A percentile compares a stretch with the other conserved stretches of the same genome.
Conservation (phyloP, 78 protist species). For the Cavenderia fasciculata region DNA sequence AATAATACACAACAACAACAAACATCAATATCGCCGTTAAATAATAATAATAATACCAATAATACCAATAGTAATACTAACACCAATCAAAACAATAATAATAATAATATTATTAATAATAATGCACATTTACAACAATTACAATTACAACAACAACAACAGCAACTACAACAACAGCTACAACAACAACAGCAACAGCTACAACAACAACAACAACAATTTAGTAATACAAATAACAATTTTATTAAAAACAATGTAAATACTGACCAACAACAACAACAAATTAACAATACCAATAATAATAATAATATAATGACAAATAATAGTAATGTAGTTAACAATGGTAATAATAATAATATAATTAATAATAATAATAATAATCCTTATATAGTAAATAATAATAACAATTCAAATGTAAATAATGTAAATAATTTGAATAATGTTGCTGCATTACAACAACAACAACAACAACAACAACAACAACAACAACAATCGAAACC, state of each 20-base stretch:
- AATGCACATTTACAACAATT: background rate
- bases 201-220: background rate
- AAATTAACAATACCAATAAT: background rate
- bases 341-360: background rate
- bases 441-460: no score
- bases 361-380: background rate
- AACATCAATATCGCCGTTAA: background rate
- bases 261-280: background rate
- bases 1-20: no score
- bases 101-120: background rate
- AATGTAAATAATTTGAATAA: no score
- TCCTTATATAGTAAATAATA: background rate
- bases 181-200: background rate
- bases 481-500: no score
- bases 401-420: no score
- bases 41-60: background rate
- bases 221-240: background rate
- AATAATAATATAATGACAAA: background rate
- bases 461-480: no score
- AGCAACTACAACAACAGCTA: background rate
- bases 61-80: background rate
- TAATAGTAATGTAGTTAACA: no score
- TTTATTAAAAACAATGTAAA: background rate
- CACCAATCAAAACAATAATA: no score
- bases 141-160: slow-evolving; percentile 1